Evolutionary conservation across 768 basidiomycete species (phyloP), one percentile per base, ranked within the genome.

Genomic region (Boletus subcaerulescens): DNA sequence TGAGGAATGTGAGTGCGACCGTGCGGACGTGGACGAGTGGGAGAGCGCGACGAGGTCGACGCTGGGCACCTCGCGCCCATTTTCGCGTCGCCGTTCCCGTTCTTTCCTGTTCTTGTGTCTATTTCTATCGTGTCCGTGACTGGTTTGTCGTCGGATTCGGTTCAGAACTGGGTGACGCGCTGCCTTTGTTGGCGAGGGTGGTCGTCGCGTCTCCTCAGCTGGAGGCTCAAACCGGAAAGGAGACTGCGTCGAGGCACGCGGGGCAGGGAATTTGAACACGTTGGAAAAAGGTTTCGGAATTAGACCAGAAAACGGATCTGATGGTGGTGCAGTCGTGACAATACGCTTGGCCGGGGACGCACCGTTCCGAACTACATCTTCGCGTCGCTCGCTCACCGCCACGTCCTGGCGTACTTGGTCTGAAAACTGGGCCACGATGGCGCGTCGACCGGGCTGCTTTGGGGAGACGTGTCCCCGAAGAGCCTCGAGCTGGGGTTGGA

Each of bases 41-140:
- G 65, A 60, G n/a, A 58, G 38, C 9, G 59, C 38, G 17, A 59
- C 57, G 14, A 69, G 60, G 42, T 72, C 64, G 14, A 72, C 5
- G 45, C 60, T 60, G 4, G 66, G 68, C 1, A 64, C 58, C 3
- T 50, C n/a, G 18, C 41, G 43, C 35, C 7, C 13, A 17, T 7
- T 13, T 17, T 50, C 15, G 20, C 41, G 40, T 41, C 5, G 3
- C 5, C 1, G 44, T 46, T 44, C 29, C 8, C 24, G 26, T 24
- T 48, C 31, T n/a, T n/a, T 17, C 3, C 17, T 39, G 6, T 33
- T 24, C 8, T n/a, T 45, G n/a, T 43, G 11, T 2, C 18, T 15
- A 24, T 18, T 39, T 17, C 15, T 44, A 5, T 29, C 0, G 29
- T 29, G 29, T 29, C 29, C 29, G 29, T 29, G 29, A 0, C 47